Evolutionary conservation across 441 rosid species (phyloP).

Genomic region (Adansonia rubrostipa): DNA sequence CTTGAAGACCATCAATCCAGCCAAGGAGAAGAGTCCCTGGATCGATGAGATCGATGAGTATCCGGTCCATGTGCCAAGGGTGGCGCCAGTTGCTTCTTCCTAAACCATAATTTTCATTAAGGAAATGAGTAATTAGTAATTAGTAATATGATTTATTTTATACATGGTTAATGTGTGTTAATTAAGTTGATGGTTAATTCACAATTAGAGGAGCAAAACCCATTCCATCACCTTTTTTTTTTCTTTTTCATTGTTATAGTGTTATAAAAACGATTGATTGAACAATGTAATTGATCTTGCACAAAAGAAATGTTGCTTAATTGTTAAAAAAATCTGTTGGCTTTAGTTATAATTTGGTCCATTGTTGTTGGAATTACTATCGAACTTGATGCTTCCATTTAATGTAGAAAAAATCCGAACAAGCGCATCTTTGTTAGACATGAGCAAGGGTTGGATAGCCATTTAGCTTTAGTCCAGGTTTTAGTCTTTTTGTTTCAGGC

Average conservation of each 20-base stretch:
- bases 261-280: neutral
- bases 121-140: neutral
- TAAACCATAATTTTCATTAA: conserved; percentile 3
- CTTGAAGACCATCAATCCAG: conserved; percentile 53
- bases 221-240: neutral
- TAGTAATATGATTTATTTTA: neutral
- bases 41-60: conserved; percentile 55
- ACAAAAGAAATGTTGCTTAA: neutral
- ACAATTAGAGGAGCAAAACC: too few species aligned
- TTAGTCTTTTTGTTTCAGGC: too few species aligned
- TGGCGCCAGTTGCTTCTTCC: conserved; percentile 31
- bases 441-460: too few species aligned
- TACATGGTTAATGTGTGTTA: neutral
- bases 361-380: neutral
- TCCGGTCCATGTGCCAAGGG: conserved; percentile 59
- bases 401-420: too few species aligned
- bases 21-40: conserved; percentile 68
- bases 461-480: too few species aligned
- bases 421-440: too few species aligned
- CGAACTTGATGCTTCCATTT: neutral
- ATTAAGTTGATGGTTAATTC: neutral
- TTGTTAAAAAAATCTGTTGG: neutral
- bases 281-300: neutral
- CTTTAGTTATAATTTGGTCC: neutral
- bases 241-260: neutral